phyloP scores from a whole-genome alignment of 768 basidiomycete species.

The Lepiota brunneoincarnata region DNA sequence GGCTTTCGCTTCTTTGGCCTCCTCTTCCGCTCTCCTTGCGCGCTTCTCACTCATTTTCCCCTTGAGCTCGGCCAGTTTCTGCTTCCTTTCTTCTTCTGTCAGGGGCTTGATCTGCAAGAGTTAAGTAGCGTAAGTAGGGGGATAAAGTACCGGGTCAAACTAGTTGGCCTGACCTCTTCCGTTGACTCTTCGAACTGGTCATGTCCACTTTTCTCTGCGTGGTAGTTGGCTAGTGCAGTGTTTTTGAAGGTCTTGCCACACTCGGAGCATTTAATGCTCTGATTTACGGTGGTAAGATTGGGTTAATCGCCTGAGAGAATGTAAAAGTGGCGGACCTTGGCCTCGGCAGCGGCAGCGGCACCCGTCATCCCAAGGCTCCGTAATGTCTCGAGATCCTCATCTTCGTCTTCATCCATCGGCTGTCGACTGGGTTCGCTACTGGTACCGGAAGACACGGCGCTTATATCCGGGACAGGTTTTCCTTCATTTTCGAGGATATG shows the following conservation, averaged over 20 bases:
- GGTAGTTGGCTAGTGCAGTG: constrained; percentile 85
- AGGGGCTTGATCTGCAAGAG: constrained; percentile 77
- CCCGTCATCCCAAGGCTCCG: constrained; percentile 42
- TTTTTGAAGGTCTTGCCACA: constrained; percentile 88
- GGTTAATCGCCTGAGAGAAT: not conserved
- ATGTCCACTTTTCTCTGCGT: constrained; percentile 94
- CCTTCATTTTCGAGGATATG: constrained; percentile 80
- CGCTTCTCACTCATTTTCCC: constrained; percentile 82
- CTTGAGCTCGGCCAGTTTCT: constrained; percentile 76
- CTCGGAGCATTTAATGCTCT: constrained; percentile 83
- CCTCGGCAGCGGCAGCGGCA: constrained; percentile 36
- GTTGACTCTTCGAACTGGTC: constrained; percentile 94
- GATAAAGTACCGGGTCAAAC: constrained; percentile 3
- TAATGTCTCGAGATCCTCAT: constrained; percentile 69
- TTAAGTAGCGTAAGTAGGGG: not conserved
- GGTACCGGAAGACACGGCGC: constrained; percentile 35
- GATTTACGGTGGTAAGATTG: not conserved
- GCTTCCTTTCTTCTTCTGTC: constrained; percentile 90
- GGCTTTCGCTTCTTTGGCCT: constrained; percentile 66
- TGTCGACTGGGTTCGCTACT: constrained; percentile 19
- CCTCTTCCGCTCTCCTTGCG: constrained; percentile 64
- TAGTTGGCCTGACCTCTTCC: constrained; percentile 63
- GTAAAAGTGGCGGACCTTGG: constrained; percentile 47
- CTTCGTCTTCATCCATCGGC: constrained; percentile 62
- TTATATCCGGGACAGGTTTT: constrained; percentile 67